Percentiles rank a stretch among this genome's conserved stretches.
These are phyloP conservation scores for Phalaenopsis equestris DNA, from an alignment of 106 monocot species.

Conservation along the genomic window DNA sequence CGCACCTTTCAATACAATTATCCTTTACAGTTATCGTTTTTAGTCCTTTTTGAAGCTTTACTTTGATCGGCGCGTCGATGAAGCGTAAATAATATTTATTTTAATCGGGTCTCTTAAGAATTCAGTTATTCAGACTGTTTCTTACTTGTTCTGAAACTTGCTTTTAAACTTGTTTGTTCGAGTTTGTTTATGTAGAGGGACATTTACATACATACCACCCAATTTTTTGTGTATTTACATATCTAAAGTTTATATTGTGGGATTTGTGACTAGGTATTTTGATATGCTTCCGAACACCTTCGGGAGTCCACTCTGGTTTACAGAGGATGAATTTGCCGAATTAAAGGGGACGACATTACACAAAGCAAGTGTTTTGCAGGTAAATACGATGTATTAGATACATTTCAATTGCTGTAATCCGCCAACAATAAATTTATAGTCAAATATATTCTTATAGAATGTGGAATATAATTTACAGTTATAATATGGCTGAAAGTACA, in stretches of 20 bases:
- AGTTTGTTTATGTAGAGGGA: not conserved
- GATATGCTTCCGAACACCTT: conserved; percentile 87
- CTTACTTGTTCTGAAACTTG: not conserved
- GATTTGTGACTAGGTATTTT: conserved; percentile 43
- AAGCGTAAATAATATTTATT: not conserved
- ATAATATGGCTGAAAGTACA: not conserved
- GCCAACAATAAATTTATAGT: not conserved
- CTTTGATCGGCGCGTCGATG: not conserved
- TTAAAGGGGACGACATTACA: conserved; percentile 82
- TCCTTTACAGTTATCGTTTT: not conserved
- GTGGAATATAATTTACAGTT: not conserved
- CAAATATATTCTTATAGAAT: not conserved
- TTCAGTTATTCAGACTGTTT: not conserved
- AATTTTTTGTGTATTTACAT: too few relatives aligned
- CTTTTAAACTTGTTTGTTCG: not conserved
- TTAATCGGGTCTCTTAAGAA: not conserved
- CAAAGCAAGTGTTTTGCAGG: conserved; percentile 71
- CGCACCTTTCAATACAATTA: not conserved
- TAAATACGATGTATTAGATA: conserved; percentile 7
- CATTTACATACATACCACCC: too few relatives aligned
- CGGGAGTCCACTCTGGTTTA: conserved; percentile 83
- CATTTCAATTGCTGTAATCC: not conserved
- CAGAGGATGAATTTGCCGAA: conserved; percentile 72
- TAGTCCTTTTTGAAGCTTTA: not conserved
- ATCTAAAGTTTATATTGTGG: not conserved